Evolutionary conservation across 169 alveolate genomes (phyloP).

Genomic region (Perkinsus marinus): DNA sequence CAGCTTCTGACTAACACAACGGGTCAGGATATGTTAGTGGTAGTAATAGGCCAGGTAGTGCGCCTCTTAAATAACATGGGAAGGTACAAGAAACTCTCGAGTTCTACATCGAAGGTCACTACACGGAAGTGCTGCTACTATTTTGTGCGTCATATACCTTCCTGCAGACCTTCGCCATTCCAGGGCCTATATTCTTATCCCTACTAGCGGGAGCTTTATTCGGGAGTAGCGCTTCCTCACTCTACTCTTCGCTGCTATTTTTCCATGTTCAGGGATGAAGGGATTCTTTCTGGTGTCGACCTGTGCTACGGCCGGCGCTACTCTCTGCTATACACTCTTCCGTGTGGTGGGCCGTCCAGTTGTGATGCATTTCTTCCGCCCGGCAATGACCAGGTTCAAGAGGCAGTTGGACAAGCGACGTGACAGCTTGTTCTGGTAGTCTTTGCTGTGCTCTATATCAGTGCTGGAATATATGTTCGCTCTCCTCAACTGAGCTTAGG

Average conservation of each 20-base stretch:
- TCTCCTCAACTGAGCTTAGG: too few relatives aligned
- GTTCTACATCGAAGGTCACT: background rate
- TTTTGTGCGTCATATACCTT: constrained; percentile 41
- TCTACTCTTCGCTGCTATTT: constrained; percentile 19
- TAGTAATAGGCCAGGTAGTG: background rate
- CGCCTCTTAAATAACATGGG: background rate
- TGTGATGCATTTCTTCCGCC: constrained; percentile 32
- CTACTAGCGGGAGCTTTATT: constrained; percentile 50
- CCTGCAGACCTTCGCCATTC: constrained; percentile 53
- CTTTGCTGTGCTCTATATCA: too few relatives aligned
- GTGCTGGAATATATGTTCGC: too few relatives aligned
- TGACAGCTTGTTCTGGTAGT: constrained; percentile 41
- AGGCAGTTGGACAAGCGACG: constrained; percentile 23
- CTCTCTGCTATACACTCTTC: constrained; percentile 39
- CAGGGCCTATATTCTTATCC: constrained; percentile 57
- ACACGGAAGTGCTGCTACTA: background rate
- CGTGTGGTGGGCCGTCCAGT: constrained; percentile 43
- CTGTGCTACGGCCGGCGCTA: constrained; percentile 55
- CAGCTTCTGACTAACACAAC: background rate
- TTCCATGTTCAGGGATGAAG: background rate
- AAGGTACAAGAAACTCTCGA: background rate
- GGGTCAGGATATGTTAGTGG: background rate
- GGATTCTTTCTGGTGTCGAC: constrained; percentile 26
- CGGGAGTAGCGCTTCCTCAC: too few relatives aligned
- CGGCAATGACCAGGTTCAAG: constrained; percentile 21